Base-by-base conservation (phyloP, 805 yeast species). In the Isabelozyma pseudorhagii region DNA sequence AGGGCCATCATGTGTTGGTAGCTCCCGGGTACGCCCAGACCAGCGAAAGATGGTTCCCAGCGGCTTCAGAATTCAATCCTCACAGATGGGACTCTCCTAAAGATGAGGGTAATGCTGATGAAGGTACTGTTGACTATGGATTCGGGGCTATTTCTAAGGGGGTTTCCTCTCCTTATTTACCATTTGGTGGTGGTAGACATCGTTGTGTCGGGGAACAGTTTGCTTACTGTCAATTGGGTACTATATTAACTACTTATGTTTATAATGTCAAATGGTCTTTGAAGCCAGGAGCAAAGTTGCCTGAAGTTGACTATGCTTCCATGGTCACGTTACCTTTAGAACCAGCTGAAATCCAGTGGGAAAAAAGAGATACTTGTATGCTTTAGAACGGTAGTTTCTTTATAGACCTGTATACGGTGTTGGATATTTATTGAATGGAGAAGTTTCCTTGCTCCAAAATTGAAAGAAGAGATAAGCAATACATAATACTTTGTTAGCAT, bases 161-260 rank as follows among this genome's bases (percentile, higher is more conserved):
- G 73, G 98, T 93, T 47, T 77, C 89, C 29, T 89, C 97, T 41
- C 97, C 98, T 51, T 94, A 90, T 73, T 82, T 94, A 67, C 99
- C 99, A 49, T 94, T 94, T 63, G 99, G 99, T 60, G 99, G 98
- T 70, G 99, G 99, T 58, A 88, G 99, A 80, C 99, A 94, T 71
- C 87, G 99, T 76, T 94, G 99, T 75, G 93, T 94, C 63, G 99
- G 99, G 67, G 99, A 94, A 73, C 98, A 93, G 68, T 94, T 94
- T 74, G 99, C 99, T 25, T 89, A 85, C 69, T 84, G 86, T 57
- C 99, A 94, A 77, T 80, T 94, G 56, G 97, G 97, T 45, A 84
- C 94, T 45, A 77, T 94, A 52, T 75, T 94, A 63, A 72, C 89
- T 38, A 81, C 90, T 14, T 88, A 77, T 66, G 79, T 93, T 34